phyloP scores from a whole-genome alignment of 2,329 filamentous ascomycete genomes.

The Sphaerulina populicola region DNA sequence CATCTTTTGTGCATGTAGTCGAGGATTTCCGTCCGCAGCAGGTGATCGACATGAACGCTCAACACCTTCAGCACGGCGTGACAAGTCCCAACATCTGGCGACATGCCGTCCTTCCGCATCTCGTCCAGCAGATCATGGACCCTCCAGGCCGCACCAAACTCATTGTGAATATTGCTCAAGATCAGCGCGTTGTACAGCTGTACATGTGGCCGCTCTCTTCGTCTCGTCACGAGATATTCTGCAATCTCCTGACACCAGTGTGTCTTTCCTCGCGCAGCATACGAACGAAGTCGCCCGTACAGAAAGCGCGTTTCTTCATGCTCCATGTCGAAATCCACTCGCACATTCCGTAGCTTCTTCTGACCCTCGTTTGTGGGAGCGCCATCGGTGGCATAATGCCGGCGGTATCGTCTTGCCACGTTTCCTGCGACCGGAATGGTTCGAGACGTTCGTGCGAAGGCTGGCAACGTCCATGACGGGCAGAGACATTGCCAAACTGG shows the following conservation, averaged over 20 bases:
- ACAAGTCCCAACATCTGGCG: slow-evolving; percentile 58
- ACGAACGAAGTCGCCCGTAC: slow-evolving; percentile 44
- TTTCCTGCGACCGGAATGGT: background rate
- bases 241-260: slow-evolving; percentile 42
- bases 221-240: slow-evolving; percentile 50
- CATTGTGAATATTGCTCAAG: slow-evolving; percentile 57
- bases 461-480: slow-evolving; percentile 37
- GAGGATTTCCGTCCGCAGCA: slow-evolving; percentile 63
- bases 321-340: slow-evolving; percentile 7
- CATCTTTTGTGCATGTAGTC: slow-evolving; percentile 66
- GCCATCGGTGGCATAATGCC: background rate
- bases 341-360: background rate
- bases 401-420: background rate
- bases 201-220: slow-evolving; percentile 48
- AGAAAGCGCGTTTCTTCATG: slow-evolving; percentile 31
- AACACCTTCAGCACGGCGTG: slow-evolving; percentile 66
- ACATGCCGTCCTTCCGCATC: slow-evolving; percentile 55
- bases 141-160: slow-evolving; percentile 57
- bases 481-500: slow-evolving; percentile 58
- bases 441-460: slow-evolving; percentile 1
- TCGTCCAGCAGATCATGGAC: slow-evolving; percentile 61
- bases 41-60: slow-evolving; percentile 76
- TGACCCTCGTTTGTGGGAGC: background rate
- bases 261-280: slow-evolving; percentile 35
- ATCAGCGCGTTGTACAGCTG: slow-evolving; percentile 68